Percentiles rank a stretch among this genome's conserved stretches.
Conservation (phyloP, 371 early-diverging fungal species). For the Mortierella sp. region DNA sequence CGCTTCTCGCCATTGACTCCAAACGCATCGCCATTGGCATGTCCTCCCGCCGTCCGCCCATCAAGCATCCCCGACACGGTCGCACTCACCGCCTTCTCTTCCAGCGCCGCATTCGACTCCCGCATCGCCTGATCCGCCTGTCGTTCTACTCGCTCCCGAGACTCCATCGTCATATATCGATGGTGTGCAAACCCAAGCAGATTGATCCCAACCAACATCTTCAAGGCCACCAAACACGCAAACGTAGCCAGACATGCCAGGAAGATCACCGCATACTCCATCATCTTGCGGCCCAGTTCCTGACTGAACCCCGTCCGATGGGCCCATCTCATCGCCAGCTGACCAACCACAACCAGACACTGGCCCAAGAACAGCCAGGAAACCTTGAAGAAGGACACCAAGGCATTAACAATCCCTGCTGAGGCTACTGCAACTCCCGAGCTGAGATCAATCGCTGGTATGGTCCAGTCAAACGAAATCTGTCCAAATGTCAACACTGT, state of each 20-base stretch:
- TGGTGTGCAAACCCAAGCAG: slow-evolving; percentile 79
- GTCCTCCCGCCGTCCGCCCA: slow-evolving; percentile 26
- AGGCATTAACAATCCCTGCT: slow-evolving; percentile 16
- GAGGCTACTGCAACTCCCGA: slow-evolving; percentile 30
- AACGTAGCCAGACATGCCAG: slow-evolving; percentile 49
- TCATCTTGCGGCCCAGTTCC: slow-evolving; percentile 32
- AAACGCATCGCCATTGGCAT: slow-evolving; percentile 34
- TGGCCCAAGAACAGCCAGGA: slow-evolving; percentile 29
- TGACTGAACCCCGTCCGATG: slow-evolving; percentile 36
- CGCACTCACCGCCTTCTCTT: slow-evolving; percentile 66
- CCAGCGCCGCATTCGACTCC: slow-evolving; percentile 68
- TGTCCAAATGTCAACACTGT: slow-evolving; percentile 31
- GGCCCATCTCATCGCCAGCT: slow-evolving; percentile 23
- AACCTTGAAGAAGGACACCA: slow-evolving; percentile 29
- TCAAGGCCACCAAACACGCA: slow-evolving; percentile 72
- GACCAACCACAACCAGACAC: slow-evolving; percentile 1
- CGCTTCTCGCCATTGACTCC: slow-evolving; percentile 37
- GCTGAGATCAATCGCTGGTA: slow-evolving; percentile 34
- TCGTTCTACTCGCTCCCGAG: slow-evolving; percentile 66
- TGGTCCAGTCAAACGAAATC: slow-evolving; percentile 34
- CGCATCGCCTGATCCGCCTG: slow-evolving; percentile 64
- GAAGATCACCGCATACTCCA: slow-evolving; percentile 38
- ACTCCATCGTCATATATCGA: slow-evolving; percentile 72
- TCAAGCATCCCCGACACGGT: slow-evolving; percentile 38
- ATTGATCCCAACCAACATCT: slow-evolving; percentile 81